Percentiles rank a stretch among this genome's conserved stretches.
Evolutionary conservation across 2,329 filamentous ascomycete genomes (phyloP).

Genomic region (Aspergillus eucalypticola): DNA sequence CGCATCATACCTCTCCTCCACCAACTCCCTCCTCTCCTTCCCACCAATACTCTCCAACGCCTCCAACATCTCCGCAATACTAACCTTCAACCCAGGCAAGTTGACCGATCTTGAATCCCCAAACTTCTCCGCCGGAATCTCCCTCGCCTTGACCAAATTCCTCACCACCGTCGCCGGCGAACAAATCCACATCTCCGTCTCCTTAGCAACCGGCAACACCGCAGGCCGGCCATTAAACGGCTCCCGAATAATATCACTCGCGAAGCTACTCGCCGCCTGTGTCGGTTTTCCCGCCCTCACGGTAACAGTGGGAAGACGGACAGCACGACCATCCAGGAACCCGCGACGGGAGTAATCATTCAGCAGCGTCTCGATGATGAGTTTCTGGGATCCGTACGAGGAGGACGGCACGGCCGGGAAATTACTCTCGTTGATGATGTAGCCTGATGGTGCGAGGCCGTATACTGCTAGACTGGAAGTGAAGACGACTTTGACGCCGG

Average conservation of each 20-base stretch:
- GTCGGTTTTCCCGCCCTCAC: constrained; percentile 55
- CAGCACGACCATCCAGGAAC: constrained; percentile 48
- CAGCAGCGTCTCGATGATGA: constrained; percentile 52
- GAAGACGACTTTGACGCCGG: constrained; percentile 52
- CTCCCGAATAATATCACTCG: constrained; percentile 56
- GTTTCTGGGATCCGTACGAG: constrained; percentile 55
- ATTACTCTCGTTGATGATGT: constrained; percentile 47
- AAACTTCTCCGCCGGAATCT: constrained; percentile 53
- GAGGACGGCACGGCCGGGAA: constrained; percentile 51
- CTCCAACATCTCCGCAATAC: constrained; percentile 62
- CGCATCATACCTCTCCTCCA: constrained; percentile 58
- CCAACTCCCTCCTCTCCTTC: constrained; percentile 53
- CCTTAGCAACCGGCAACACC: constrained; percentile 52
- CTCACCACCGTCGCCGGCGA: constrained; percentile 56
- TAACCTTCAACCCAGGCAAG: constrained; percentile 58
- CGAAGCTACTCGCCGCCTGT: constrained; percentile 54
- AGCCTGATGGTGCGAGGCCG: constrained; percentile 48
- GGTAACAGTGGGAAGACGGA: constrained; percentile 54
- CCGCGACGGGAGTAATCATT: constrained; percentile 56
- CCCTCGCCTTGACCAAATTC: constrained; percentile 56
- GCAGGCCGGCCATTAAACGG: constrained; percentile 54
- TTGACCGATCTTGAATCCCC: constrained; percentile 56
- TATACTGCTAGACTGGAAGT: constrained; percentile 54
- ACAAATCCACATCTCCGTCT: constrained; percentile 60
- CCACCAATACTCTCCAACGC: constrained; percentile 59